phyloP scores from a whole-genome alignment of 352 stramenopile species.

The Phytophthora ramorum region DNA sequence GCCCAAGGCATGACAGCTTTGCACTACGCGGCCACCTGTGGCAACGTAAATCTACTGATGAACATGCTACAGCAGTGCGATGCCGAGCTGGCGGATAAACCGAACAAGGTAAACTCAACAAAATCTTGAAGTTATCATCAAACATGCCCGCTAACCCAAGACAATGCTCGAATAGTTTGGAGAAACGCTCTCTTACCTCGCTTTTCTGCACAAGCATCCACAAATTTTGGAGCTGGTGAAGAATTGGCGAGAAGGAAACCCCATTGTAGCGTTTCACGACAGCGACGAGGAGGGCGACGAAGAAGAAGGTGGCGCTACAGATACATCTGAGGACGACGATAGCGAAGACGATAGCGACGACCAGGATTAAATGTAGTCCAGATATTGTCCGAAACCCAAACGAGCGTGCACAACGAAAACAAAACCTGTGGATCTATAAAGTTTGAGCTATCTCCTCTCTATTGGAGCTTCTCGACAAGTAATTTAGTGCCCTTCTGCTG shows the following conservation, averaged over 20 bases:
- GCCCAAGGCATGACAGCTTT: slow-evolving; percentile 74
- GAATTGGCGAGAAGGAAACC: slow-evolving; percentile 51
- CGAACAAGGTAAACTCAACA: slow-evolving; percentile 52
- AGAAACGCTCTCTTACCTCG: slow-evolving; percentile 61
- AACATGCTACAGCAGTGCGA: slow-evolving; percentile 76
- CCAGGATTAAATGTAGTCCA: slow-evolving; percentile 19
- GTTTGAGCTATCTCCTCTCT: slow-evolving; percentile 38
- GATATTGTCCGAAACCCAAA: slow-evolving; percentile 2
- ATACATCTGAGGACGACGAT: slow-evolving; percentile 23
- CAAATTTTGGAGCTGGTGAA: slow-evolving; percentile 47
- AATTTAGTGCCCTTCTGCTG: slow-evolving; percentile 82
- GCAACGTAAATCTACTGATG: slow-evolving; percentile 65
- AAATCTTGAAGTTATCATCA: background rate
- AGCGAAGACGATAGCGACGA: slow-evolving; percentile 31
- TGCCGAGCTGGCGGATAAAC: slow-evolving; percentile 55
- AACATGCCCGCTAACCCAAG: background rate
- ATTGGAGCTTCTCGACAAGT: slow-evolving; percentile 86
- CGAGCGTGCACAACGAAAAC: slow-evolving; percentile 12
- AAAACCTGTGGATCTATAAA: slow-evolving; percentile 52
- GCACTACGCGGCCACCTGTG: slow-evolving; percentile 68
- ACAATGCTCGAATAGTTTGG: slow-evolving; percentile 44
- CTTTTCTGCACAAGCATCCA: slow-evolving; percentile 45
- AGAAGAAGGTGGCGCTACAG: slow-evolving; percentile 20
- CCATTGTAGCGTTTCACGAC: slow-evolving; percentile 32
- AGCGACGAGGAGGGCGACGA: slow-evolving; percentile 16